Conservation (phyloP, 371 early-diverging fungal species). For the Mortierella sp. region DNA sequence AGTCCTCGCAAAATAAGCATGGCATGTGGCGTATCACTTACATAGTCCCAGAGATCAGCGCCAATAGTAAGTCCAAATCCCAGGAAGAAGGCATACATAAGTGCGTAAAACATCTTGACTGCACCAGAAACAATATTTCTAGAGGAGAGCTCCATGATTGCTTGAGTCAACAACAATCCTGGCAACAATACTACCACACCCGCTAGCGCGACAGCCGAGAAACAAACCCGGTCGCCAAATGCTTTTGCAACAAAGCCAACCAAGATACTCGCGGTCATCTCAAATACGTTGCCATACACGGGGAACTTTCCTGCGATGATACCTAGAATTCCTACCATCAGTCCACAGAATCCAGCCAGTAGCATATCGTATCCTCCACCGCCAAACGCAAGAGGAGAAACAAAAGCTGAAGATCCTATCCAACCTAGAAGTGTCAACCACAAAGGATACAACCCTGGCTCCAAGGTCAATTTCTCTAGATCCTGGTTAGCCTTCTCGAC, state of each 20-base stretch:
- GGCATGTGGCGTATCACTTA: conserved; percentile 20
- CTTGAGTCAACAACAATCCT: conserved; percentile 68
- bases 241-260: conserved; percentile 64
- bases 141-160: conserved; percentile 79
- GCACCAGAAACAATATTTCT: conserved; percentile 81
- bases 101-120: conserved; percentile 73
- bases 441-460: conserved; percentile 61
- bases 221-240: conserved; percentile 61
- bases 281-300: conserved; percentile 68
- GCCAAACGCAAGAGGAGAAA: conserved; percentile 62
- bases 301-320: conserved; percentile 61
- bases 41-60: conserved; percentile 59
- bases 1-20: background rate
- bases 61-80: conserved; percentile 77
- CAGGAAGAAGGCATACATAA: conserved; percentile 73
- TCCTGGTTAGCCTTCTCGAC: conserved; percentile 71
- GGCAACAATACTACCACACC: conserved; percentile 69
- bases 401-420: conserved; percentile 62
- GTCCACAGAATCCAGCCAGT: conserved; percentile 61
- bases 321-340: conserved; percentile 62
- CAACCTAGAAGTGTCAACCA: conserved; percentile 68
- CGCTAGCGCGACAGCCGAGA: conserved; percentile 63
- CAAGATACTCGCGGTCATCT: conserved; percentile 66
- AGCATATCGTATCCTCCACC: conserved; percentile 65
- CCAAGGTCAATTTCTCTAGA: conserved; percentile 59